phyloP scores from a whole-genome alignment of 177 flowering plant genomes.

The Vitis hybrid region DNA sequence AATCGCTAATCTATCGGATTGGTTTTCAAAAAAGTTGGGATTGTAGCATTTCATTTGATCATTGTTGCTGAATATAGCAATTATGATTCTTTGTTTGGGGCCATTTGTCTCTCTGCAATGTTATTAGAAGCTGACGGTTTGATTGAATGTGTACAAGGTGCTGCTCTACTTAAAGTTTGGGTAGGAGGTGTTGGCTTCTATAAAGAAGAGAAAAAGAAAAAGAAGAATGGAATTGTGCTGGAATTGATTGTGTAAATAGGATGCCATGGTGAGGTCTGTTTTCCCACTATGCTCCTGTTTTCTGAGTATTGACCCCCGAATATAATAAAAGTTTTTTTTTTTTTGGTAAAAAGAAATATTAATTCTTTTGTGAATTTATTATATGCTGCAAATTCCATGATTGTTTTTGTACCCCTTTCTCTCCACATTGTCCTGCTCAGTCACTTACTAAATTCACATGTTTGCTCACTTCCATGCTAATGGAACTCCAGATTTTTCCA shows the following conservation, averaged over 20 bases:
- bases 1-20: constrained; percentile 75
- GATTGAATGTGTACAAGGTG: neutral
- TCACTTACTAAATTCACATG: too few species aligned
- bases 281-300: neutral
- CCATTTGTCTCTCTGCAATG: constrained; percentile 9
- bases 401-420: neutral
- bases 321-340: constrained; percentile 8
- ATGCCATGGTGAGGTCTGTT: constrained; percentile 4
- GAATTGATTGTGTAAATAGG: constrained; percentile 23
- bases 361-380: neutral
- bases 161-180: neutral
- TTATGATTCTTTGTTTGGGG: constrained; percentile 26
- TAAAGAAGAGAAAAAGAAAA: constrained; percentile 5
- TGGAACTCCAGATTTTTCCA: too few species aligned
- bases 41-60: constrained; percentile 41
- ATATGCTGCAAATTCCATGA: neutral
- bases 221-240: constrained; percentile 3
- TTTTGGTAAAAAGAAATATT: neutral
- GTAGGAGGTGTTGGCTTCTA: neutral
- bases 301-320: constrained; percentile 13
- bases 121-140: constrained; percentile 8
- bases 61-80: constrained; percentile 5
- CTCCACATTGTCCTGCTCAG: too few species aligned
- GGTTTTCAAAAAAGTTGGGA: constrained; percentile 64
- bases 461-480: too few species aligned